Conservation (phyloP, 2,329 filamentous ascomycete genomes). For the Lithohypha guttulata region DNA sequence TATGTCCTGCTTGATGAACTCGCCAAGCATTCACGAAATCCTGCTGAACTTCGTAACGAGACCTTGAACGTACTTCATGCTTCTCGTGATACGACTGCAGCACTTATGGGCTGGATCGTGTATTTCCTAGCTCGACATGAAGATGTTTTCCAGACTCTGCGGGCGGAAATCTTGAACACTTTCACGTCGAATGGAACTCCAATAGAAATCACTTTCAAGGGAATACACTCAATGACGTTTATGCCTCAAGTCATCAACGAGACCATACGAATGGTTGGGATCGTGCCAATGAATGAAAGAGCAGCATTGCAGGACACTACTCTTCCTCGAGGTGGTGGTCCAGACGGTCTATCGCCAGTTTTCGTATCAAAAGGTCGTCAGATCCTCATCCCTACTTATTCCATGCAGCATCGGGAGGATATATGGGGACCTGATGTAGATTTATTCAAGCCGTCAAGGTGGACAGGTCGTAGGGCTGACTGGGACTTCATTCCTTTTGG, state of each 20-base stretch:
- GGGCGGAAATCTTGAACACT: conserved; percentile 24
- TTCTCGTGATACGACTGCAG: conserved; percentile 43
- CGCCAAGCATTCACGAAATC: conserved; percentile 35
- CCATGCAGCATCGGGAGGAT: too few species aligned
- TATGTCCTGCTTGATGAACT: conserved; percentile 42
- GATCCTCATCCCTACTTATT: too few species aligned
- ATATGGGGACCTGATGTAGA: conserved; percentile 19
- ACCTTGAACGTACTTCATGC: conserved; percentile 43
- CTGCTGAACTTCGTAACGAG: conserved; percentile 37
- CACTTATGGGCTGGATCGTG: conserved; percentile 35
- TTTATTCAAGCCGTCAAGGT: conserved; percentile 56
- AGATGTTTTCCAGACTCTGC: conserved; percentile 22
- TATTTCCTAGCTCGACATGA: conserved; percentile 35
- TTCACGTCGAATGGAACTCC: conserved; percentile 33
- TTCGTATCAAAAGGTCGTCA: too few species aligned
- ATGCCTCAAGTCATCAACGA: conserved; percentile 30
- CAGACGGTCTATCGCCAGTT: conserved; percentile 33
- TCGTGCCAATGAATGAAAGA: conserved; percentile 37
- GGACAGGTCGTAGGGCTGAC: conserved; percentile 60
- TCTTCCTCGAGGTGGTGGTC: conserved; percentile 47
- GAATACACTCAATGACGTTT: conserved; percentile 31
- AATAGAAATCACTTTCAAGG: conserved; percentile 31
- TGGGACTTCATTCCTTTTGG: conserved; percentile 39
- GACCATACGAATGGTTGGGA: conserved; percentile 28
- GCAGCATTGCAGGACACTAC: conserved; percentile 33